phyloP scores from a whole-genome alignment of 148 eudicot genomes.

The Polygonum maritimum region DNA sequence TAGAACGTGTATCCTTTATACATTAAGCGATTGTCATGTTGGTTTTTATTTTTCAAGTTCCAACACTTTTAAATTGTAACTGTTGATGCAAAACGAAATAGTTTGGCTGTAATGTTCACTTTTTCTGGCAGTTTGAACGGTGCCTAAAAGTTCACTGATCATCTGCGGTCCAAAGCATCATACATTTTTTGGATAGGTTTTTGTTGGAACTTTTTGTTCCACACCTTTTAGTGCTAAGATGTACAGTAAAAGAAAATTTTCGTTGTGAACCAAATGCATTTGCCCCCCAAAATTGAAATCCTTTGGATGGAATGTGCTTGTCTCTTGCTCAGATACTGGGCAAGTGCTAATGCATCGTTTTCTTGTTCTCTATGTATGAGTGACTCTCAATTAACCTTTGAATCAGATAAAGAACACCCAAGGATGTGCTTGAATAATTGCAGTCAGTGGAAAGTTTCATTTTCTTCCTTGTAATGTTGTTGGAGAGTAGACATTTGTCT shows the following conservation, averaged over 20 bases:
- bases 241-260: background rate
- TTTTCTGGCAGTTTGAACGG: background rate
- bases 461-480: background rate
- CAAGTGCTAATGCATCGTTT: background rate
- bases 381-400: background rate
- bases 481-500: background rate
- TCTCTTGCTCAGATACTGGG: background rate
- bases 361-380: background rate
- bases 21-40: background rate
- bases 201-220: background rate
- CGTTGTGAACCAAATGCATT: background rate
- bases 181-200: background rate
- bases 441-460: background rate
- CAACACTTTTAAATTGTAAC: background rate
- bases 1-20: background rate
- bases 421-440: background rate
- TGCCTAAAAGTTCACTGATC: background rate
- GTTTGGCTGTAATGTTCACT: background rate
- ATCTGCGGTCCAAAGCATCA: background rate
- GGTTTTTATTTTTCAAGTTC: background rate
- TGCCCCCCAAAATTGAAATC: background rate
- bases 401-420: background rate
- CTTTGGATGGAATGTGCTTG: background rate
- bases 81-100: background rate
- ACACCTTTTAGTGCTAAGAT: background rate